phyloP scores from a whole-genome alignment of 164 flowering plant genomes.

The Santalum album region DNA sequence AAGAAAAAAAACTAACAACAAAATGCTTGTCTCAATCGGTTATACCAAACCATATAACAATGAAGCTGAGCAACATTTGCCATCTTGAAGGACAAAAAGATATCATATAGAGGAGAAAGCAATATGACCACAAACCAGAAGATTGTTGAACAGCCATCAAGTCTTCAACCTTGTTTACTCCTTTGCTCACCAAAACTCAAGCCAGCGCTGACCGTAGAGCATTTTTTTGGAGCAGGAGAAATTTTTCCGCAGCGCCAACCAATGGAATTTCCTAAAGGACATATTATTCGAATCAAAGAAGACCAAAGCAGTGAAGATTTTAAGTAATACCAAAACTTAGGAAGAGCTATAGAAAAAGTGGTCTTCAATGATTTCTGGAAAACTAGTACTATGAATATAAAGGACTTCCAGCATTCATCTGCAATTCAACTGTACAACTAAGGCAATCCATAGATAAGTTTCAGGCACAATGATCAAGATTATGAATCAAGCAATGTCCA shows the following conservation, averaged over 20 bases:
- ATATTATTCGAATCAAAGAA: constrained; percentile 1
- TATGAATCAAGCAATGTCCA: no score
- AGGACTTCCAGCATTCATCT: no score
- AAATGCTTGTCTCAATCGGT: no score
- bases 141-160: constrained; percentile 32
- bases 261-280: constrained; percentile 39
- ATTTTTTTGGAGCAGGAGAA: constrained; percentile 39
- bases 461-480: no score
- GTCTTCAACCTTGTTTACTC: constrained; percentile 46
- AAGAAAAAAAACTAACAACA: no score
- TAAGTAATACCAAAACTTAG: neutral
- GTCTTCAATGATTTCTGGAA: no score
- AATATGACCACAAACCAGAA: constrained; percentile 37
- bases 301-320: neutral
- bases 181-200: constrained; percentile 36
- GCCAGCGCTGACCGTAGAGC: constrained; percentile 55
- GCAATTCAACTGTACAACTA: no score
- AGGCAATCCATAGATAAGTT: neutral
- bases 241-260: constrained; percentile 72
- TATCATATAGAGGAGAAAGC: neutral
- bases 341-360: no score
- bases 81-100: neutral
- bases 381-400: no score
- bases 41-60: no score
- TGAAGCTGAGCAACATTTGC: no score